A percentile compares a stretch with the other conserved stretches of the same genome.
Evolutionary conservation across 164 flowering plant genomes (phyloP).

Genomic region (Dillenia turbinata): DNA sequence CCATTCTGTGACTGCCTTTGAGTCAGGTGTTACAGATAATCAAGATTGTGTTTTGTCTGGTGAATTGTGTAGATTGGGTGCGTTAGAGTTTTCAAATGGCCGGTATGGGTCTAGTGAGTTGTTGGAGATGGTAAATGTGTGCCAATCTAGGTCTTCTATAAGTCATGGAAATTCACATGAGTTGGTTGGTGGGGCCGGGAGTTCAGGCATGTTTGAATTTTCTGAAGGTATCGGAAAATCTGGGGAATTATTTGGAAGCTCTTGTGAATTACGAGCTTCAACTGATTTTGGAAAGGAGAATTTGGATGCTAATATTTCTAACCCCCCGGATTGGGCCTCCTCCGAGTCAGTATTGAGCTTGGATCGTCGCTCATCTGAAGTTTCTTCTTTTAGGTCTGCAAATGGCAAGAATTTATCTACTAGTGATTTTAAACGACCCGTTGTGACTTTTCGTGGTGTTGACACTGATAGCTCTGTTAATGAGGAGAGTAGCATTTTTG

Average conservation of each 20-base stretch:
- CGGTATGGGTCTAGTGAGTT: slow-evolving; percentile 19
- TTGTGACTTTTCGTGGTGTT: slow-evolving; percentile 47
- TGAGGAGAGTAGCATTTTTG: slow-evolving; percentile 20
- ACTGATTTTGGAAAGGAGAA: slow-evolving; percentile 21
- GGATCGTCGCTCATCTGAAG: slow-evolving; percentile 31
- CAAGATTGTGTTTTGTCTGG: slow-evolving; percentile 33
- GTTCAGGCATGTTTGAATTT: slow-evolving; percentile 30
- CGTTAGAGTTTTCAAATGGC: slow-evolving; percentile 7
- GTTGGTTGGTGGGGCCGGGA: slow-evolving; percentile 22
- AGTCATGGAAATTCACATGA: slow-evolving; percentile 10
- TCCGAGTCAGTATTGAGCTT: slow-evolving; percentile 27
- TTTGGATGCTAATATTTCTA: slow-evolving; percentile 19
- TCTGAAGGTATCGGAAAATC: slow-evolving; percentile 20
- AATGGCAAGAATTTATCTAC: slow-evolving; percentile 21
- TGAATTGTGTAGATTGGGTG: slow-evolving; percentile 20
- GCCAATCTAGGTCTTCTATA: slow-evolving; percentile 16
- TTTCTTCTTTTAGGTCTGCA: slow-evolving; percentile 34
- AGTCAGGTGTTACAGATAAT: slow-evolving; percentile 8
- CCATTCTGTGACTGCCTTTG: slow-evolving; percentile 18
- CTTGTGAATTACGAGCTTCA: slow-evolving; percentile 19
- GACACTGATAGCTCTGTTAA: slow-evolving; percentile 16
- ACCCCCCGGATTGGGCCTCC: slow-evolving; percentile 28
- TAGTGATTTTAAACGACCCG: slow-evolving; percentile 30
- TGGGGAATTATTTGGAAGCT: slow-evolving; percentile 26
- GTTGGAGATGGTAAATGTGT: slow-evolving; percentile 11